These are phyloP conservation scores for Phallus indusiatus DNA, from an alignment of 768 basidiomycete genomes.

Conservation along the genomic window DNA sequence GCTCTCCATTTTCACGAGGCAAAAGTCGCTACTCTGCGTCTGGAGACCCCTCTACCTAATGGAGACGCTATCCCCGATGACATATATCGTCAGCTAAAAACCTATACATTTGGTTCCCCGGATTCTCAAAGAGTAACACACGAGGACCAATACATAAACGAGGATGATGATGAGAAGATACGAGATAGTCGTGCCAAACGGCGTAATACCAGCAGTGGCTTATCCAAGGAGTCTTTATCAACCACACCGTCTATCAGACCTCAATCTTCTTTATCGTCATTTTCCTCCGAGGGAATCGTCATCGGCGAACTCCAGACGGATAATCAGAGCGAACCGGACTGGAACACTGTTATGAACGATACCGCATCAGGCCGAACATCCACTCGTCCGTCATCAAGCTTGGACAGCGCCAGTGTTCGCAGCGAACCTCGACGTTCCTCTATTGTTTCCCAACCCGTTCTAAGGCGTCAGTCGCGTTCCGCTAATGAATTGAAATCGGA, in stretches of 20 bases:
- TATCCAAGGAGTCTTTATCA: not conserved
- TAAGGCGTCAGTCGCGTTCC: constrained; percentile 7
- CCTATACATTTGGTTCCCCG: constrained; percentile 3
- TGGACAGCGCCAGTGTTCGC: not conserved
- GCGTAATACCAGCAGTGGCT: not conserved
- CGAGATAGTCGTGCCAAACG: constrained; percentile 3
- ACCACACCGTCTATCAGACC: constrained; percentile 1
- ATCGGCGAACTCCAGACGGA: constrained; percentile 3
- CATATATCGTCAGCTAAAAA: not conserved
- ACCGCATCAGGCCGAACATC: not conserved
- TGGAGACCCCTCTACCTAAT: not conserved
- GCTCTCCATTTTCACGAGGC: constrained; percentile 6
- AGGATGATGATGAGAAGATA: constrained; percentile 5
- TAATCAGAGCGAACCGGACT: constrained; percentile 4
- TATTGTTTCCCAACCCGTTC: not conserved
- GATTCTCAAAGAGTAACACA: not conserved
- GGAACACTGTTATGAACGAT: constrained; percentile 4
- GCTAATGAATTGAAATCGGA: constrained; percentile 1
- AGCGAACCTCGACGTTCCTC: not conserved
- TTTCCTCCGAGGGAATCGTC: constrained; percentile 1
- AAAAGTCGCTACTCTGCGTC: not conserved
- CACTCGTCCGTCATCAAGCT: not conserved
- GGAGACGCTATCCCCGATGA: not conserved
- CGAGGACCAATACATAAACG: not conserved
- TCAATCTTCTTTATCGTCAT: not conserved